Evolutionary conservation across 306 rosid genomes (phyloP).

Genomic region (Ammopiptanthus mongolicus): DNA sequence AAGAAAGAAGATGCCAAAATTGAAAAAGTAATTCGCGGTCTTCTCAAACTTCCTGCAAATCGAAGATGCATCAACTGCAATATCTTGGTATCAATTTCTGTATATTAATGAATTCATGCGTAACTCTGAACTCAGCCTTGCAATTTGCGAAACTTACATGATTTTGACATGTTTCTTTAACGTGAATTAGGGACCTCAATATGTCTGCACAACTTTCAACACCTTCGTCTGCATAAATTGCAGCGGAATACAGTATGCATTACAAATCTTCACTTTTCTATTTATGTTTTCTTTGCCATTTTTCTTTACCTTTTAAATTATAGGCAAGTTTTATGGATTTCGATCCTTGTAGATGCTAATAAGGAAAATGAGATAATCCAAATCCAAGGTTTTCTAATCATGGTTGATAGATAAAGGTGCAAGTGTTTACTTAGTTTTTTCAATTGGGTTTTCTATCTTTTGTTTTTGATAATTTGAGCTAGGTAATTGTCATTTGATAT

Average conservation of each 20-base stretch:
- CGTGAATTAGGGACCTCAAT: conserved; percentile 79
- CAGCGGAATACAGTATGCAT: conserved; percentile 91
- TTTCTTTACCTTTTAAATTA: not conserved
- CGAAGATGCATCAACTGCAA: conserved; percentile 90
- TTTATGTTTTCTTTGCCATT: not conserved
- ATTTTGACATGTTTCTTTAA: not conserved
- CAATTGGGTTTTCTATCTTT: too few relatives aligned
- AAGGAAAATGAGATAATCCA: not conserved
- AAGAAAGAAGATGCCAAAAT: conserved; percentile 64
- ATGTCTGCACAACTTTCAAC: conserved; percentile 80
- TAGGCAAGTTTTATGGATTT: not conserved
- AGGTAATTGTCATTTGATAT: too few relatives aligned
- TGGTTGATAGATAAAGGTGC: not conserved
- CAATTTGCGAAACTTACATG: not conserved
- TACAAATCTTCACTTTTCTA: not conserved
- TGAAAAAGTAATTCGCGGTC: conserved; percentile 62
- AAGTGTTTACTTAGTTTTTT: too few relatives aligned
- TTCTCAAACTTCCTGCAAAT: conserved; percentile 68
- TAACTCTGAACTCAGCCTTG: not conserved
- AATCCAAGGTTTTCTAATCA: not conserved
- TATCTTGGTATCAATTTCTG: conserved; percentile 50
- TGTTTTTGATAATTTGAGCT: too few relatives aligned
- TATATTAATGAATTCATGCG: not conserved
- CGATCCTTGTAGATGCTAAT: not conserved
- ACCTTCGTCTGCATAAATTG: conserved; percentile 88